phyloP scores from a whole-genome alignment of 768 basidiomycete genomes.

The Fibroporia radiculosa region DNA sequence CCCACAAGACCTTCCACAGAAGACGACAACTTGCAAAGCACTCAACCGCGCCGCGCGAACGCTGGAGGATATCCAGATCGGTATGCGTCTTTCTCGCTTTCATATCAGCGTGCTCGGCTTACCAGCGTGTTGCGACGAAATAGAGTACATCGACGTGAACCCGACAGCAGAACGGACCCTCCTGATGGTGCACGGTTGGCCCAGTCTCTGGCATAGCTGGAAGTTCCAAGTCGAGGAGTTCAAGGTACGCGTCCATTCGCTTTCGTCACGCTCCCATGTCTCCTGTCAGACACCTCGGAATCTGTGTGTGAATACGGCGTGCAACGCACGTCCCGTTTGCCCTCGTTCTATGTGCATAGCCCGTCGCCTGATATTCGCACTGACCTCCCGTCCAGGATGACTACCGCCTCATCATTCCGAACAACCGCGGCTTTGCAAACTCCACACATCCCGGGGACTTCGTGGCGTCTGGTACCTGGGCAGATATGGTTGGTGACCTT shows the following conservation, averaged over 20 bases:
- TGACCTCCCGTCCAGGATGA: slow-evolving; percentile 39
- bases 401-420: slow-evolving; percentile 54
- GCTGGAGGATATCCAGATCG: slow-evolving; percentile 34
- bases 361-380: neutral
- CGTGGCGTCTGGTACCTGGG: slow-evolving; percentile 48
- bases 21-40: slow-evolving; percentile 33
- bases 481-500: slow-evolving; percentile 56
- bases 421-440: slow-evolving; percentile 63
- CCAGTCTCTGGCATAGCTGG: slow-evolving; percentile 71
- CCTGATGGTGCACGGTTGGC: slow-evolving; percentile 76
- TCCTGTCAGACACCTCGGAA: neutral
- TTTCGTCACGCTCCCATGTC: no score
- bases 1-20: slow-evolving; percentile 12
- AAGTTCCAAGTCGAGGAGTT: slow-evolving; percentile 63
- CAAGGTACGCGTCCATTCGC: no score
- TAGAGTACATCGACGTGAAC: slow-evolving; percentile 63
- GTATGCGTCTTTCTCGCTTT: slow-evolving; percentile 25
- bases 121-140: neutral
- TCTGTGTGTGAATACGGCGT: neutral
- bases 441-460: slow-evolving; percentile 61
- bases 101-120: neutral
- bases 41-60: slow-evolving; percentile 28
- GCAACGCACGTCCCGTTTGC: neutral
- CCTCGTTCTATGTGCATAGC: neutral
- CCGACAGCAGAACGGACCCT: slow-evolving; percentile 42